phyloP scores from a whole-genome alignment of 202 grass and related monocot genomes.

The Setaria viridis region DNA sequence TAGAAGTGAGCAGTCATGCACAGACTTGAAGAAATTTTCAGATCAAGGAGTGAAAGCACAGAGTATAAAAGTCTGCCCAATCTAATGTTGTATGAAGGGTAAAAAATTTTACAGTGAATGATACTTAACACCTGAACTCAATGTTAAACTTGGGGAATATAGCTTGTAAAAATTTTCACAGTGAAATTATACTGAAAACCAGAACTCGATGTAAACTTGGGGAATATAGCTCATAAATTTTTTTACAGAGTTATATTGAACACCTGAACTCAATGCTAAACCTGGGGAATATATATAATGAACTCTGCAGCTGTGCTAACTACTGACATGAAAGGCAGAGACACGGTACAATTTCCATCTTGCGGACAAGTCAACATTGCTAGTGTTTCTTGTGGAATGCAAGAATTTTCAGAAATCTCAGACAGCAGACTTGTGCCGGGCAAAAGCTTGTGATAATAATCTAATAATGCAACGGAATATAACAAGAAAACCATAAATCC shows the following conservation, averaged over 20 bases:
- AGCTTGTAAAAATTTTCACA: background rate
- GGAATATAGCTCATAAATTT: background rate
- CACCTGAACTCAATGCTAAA: background rate
- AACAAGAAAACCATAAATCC: background rate
- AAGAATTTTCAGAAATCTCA: slow-evolving; percentile 29
- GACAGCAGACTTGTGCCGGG: background rate
- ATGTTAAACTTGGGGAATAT: slow-evolving; percentile 16
- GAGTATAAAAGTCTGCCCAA: background rate
- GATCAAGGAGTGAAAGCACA: background rate
- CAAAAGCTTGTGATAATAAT: background rate
- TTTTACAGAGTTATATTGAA: background rate
- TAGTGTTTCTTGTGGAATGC: background rate
- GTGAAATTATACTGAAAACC: background rate
- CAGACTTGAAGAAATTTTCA: slow-evolving; percentile 5
- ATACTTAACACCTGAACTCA: background rate
- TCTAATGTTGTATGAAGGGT: background rate
- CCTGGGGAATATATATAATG: background rate
- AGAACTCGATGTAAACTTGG: background rate
- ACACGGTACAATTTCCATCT: background rate
- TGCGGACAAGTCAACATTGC: background rate
- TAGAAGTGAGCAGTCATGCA: slow-evolving; percentile 7
- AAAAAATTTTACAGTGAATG: background rate
- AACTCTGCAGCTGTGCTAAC: background rate
- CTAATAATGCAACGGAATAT: slow-evolving; percentile 4
- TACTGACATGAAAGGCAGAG: background rate